These are phyloP conservation scores for Mrakia gelida DNA, from an alignment of 768 basidiomycete genomes.

Conservation along the genomic window DNA sequence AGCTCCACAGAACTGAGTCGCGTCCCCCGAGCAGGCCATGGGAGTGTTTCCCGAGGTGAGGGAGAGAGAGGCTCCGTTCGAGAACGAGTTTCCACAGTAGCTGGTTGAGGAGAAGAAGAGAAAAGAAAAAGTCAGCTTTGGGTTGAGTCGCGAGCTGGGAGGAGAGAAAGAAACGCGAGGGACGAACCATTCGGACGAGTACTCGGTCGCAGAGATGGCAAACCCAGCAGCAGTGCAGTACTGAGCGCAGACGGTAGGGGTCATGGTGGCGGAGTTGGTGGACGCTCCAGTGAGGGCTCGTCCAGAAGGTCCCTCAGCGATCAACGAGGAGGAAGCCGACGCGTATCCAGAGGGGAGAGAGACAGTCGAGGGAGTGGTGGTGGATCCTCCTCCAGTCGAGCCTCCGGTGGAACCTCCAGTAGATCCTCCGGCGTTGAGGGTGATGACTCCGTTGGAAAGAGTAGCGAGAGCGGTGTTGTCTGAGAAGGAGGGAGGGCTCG, in stretches of 20 bases:
- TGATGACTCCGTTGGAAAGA: constrained; percentile 13
- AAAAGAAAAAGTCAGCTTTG: too few species aligned
- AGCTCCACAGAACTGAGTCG: constrained; percentile 39
- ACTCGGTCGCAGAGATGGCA: constrained; percentile 37
- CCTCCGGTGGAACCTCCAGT: background rate
- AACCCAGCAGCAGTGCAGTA: constrained; percentile 36
- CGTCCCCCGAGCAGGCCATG: constrained; percentile 45
- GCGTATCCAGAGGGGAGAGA: constrained; percentile 5
- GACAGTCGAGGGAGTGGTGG: background rate
- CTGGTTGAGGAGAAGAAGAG: background rate
- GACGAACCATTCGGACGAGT: constrained; percentile 30
- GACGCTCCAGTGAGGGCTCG: constrained; percentile 37
- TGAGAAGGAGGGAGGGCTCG: background rate
- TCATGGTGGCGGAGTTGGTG: constrained; percentile 34
- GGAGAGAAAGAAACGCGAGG: too few species aligned
- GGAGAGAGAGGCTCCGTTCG: background rate
- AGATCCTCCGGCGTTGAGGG: too few species aligned
- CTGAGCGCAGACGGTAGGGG: constrained; percentile 34
- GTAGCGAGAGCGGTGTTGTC: background rate
- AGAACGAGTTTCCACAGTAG: constrained; percentile 6
- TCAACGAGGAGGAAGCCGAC: constrained; percentile 2
- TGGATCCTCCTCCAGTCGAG: too few species aligned
- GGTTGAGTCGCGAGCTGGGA: background rate
- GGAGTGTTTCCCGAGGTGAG: background rate
- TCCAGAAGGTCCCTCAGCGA: constrained; percentile 18